Conservation (phyloP, 2,329 filamentous ascomycete genomes). For the Trichoderma guizhouense region DNA sequence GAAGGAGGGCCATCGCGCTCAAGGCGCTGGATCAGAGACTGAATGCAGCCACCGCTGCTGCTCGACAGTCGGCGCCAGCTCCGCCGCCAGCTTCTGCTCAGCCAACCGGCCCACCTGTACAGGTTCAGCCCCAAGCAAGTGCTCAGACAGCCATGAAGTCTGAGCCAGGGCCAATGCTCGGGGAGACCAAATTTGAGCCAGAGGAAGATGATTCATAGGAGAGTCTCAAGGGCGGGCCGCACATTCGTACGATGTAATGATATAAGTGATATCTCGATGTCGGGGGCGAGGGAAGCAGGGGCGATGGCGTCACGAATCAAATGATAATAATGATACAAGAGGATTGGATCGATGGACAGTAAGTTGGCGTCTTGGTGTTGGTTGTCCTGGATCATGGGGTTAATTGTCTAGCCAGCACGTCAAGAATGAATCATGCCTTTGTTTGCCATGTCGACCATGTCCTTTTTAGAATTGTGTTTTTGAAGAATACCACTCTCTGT, state of each 20-base stretch:
- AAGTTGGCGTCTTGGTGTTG: constrained; percentile 11
- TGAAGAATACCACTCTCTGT: not conserved
- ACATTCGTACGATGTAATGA: not conserved
- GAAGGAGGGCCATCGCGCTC: constrained; percentile 81
- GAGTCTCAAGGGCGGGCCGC: not conserved
- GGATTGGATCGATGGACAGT: constrained; percentile 7
- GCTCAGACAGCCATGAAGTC: constrained; percentile 58
- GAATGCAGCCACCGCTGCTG: constrained; percentile 69
- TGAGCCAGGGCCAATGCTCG: constrained; percentile 54
- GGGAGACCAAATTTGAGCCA: constrained; percentile 67
- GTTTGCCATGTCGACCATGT: not conserved
- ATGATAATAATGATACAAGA: not conserved
- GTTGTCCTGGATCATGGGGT: constrained; percentile 11
- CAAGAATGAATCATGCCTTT: constrained; percentile 5
- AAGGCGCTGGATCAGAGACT: constrained; percentile 90
- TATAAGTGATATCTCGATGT: not conserved
- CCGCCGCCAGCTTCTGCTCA: constrained; percentile 29
- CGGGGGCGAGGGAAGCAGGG: not conserved
- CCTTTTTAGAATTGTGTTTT: not conserved
- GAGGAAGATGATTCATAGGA: constrained; percentile 42
- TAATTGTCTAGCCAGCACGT: constrained; percentile 11
- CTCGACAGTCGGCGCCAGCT: not conserved
- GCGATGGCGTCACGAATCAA: not conserved
- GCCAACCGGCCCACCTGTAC: constrained; percentile 53
- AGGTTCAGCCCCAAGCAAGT: constrained; percentile 53